Percentiles rank a stretch among this genome's conserved stretches.
Evolutionary conservation across 768 basidiomycete species (phyloP).

Genomic region (Tremella yokohamensis): DNA sequence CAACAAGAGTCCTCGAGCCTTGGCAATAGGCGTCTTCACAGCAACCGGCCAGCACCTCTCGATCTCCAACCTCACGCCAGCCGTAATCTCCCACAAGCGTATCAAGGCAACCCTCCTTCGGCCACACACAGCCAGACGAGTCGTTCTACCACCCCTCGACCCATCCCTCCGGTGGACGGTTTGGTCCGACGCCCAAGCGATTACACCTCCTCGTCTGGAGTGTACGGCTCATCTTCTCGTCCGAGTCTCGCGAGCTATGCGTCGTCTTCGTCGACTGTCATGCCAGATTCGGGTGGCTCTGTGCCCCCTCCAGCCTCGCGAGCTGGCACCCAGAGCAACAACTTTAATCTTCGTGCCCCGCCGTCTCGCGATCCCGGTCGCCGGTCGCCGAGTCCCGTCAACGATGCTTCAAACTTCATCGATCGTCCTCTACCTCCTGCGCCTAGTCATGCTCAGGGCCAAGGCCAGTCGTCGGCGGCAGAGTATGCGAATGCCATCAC

Average conservation of each 20-base stretch:
- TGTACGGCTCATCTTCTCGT: neutral
- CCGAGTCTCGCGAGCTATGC: slow-evolving; percentile 1
- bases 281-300: slow-evolving; percentile 10
- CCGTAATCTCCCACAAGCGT: slow-evolving; percentile 67
- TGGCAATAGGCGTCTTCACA: slow-evolving; percentile 55
- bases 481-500: slow-evolving; percentile 36
- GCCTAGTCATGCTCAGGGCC: slow-evolving; percentile 7
- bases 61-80: slow-evolving; percentile 59
- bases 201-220: slow-evolving; percentile 4
- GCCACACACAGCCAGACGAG: slow-evolving; percentile 10
- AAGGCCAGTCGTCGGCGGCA: slow-evolving; percentile 37
- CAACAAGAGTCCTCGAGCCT: neutral
- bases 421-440: slow-evolving; percentile 40
- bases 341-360: slow-evolving; percentile 37
- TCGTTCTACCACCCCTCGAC: slow-evolving; percentile 22
- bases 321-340: slow-evolving; percentile 12
- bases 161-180: slow-evolving; percentile 6
- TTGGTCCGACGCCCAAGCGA: slow-evolving; percentile 5
- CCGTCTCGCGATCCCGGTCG: slow-evolving; percentile 31
- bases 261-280: slow-evolving; percentile 26
- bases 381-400: slow-evolving; percentile 39
- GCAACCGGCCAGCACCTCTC: slow-evolving; percentile 73
- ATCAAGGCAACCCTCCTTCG: slow-evolving; percentile 54
- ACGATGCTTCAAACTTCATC: slow-evolving; percentile 30
- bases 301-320: slow-evolving; percentile 22